Conservation (phyloP, 1,284 basidiomycete species). For the Pseudozyma tsukubaensis region DNA sequence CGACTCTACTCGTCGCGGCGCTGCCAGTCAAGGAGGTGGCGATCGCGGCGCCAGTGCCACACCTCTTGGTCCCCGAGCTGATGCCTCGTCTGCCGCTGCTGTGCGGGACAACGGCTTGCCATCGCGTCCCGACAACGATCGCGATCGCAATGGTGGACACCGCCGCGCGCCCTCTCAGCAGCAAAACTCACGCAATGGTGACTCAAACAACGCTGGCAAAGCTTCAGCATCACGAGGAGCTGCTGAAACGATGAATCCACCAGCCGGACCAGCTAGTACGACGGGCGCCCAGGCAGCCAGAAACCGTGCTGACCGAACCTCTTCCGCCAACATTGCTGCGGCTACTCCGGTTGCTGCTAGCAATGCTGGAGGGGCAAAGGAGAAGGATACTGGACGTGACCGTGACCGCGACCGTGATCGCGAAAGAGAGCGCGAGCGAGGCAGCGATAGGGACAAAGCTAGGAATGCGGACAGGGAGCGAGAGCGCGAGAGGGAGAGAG, state of each 20-base stretch:
- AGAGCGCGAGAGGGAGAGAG: slow-evolving; percentile 12
- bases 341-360: slow-evolving; percentile 7
- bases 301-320: slow-evolving; percentile 22
- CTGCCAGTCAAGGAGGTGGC: slow-evolving; percentile 3
- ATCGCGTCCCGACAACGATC: slow-evolving; percentile 21
- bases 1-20: background rate
- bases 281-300: slow-evolving; percentile 24
- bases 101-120: slow-evolving; percentile 25
- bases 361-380: slow-evolving; percentile 3
- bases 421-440: slow-evolving; percentile 7
- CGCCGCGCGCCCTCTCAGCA: slow-evolving; percentile 10
- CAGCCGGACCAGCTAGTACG: slow-evolving; percentile 27
- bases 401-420: slow-evolving; percentile 24
- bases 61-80: slow-evolving; percentile 23
- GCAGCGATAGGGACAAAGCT: slow-evolving; percentile 7
- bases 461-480: background rate
- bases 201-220: slow-evolving; percentile 1
- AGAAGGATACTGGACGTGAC: slow-evolving; percentile 33
- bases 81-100: background rate
- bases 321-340: slow-evolving; percentile 16
- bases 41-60: slow-evolving; percentile 10
- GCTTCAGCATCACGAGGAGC: background rate
- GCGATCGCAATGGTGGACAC: slow-evolving; percentile 12
- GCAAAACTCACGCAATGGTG: slow-evolving; percentile 12
- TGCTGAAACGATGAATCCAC: slow-evolving; percentile 28